These are phyloP conservation scores for Eryngium alpinum DNA, from an alignment of 140 eudicot species.

Conservation along the genomic window DNA sequence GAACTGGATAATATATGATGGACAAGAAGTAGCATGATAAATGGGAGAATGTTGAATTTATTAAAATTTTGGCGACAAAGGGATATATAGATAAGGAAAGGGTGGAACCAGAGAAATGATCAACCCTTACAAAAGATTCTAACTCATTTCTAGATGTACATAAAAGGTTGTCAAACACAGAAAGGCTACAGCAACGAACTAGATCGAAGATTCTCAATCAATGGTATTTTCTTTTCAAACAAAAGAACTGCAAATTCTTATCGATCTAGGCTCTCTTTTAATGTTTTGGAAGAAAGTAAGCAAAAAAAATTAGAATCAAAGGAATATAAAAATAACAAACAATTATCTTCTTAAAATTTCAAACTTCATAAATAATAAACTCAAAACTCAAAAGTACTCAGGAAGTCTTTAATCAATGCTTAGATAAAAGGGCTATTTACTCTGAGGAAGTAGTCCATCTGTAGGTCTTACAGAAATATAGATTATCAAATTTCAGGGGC, in stretches of 20 bases:
- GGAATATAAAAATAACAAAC: too few relatives aligned
- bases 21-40: neutral
- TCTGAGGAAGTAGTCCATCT: neutral
- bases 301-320: too few relatives aligned
- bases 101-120: neutral
- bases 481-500: conserved; percentile 85
- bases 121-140: neutral
- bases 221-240: neutral
- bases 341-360: too few relatives aligned
- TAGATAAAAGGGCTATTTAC: neutral
- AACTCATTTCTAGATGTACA: neutral
- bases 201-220: neutral
- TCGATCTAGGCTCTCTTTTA: too few relatives aligned
- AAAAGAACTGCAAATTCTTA: too few relatives aligned
- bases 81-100: too few relatives aligned
- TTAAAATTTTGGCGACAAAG: neutral
- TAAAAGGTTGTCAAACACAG: neutral
- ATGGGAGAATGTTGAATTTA: neutral
- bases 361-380: too few relatives aligned
- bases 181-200: neutral
- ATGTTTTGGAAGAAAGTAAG: too few relatives aligned
- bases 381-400: neutral
- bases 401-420: neutral
- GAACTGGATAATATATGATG: neutral
- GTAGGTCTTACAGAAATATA: conserved; percentile 70